A percentile compares a stretch with the other conserved stretches of the same genome.
Conservation (phyloP, 345 rosid species). For the Lumnitzera racemosa region DNA sequence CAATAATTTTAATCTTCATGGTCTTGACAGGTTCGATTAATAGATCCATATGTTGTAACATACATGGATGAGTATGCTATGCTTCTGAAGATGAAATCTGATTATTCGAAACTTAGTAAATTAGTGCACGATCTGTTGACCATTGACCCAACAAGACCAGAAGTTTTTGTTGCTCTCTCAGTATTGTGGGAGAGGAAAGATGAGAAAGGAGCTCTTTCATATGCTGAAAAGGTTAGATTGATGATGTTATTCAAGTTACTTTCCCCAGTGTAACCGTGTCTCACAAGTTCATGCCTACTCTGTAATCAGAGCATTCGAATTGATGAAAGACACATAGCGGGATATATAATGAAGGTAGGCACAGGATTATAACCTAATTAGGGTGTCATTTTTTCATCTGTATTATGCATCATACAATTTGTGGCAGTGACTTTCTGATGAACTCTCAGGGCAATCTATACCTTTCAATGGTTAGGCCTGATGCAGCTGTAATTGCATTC, state of each 20-base stretch:
- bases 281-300: conserved; percentile 6
- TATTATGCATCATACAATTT: not conserved
- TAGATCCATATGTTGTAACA: conserved; percentile 77
- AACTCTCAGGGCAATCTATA: conserved; percentile 72
- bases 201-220: conserved; percentile 73
- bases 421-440: not conserved
- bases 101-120: conserved; percentile 71
- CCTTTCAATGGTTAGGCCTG: conserved; percentile 71
- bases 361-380: not conserved
- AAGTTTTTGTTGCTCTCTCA: conserved; percentile 83
- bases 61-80: conserved; percentile 98
- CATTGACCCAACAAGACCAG: conserved; percentile 83
- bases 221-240: conserved; percentile 87
- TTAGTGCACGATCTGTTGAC: conserved; percentile 84
- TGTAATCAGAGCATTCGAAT: conserved; percentile 73
- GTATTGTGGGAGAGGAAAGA: conserved; percentile 87
- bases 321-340: conserved; percentile 90
- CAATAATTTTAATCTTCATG: conserved; percentile 1
- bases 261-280: not conserved
- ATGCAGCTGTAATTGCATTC: conserved; percentile 81
- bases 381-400: not conserved
- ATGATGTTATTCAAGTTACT: conserved; percentile 6
- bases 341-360: conserved; percentile 87
- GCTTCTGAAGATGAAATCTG: conserved; percentile 83
- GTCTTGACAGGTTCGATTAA: conserved; percentile 70